Percentiles rank a stretch among this genome's conserved stretches.
phyloP scores from a whole-genome alignment of 805 yeast genomes.

The Starmerella sirachaensis region DNA sequence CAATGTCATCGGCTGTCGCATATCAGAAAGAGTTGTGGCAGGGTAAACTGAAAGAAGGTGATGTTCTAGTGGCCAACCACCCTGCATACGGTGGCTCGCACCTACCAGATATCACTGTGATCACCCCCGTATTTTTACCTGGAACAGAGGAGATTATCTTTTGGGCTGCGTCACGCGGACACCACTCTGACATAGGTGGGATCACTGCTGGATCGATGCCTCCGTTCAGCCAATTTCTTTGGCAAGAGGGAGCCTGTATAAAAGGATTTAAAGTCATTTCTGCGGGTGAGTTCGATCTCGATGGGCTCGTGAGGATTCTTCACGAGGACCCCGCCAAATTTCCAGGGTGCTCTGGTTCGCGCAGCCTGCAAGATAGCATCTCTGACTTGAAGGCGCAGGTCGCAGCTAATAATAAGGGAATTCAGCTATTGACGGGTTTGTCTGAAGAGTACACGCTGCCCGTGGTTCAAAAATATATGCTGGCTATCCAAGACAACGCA shows the following conservation, averaged over 20 bases:
- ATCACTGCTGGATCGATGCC: conserved; percentile 91
- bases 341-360: conserved; percentile 83
- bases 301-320: conserved; percentile 47
- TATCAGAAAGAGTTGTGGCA: conserved; percentile 56
- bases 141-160: conserved; percentile 46
- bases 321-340: conserved; percentile 63
- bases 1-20: conserved; percentile 70
- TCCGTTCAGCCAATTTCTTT: conserved; percentile 70
- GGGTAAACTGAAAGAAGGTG: conserved; percentile 55
- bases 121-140: conserved; percentile 70
- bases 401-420: conserved; percentile 83
- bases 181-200: conserved; percentile 94
- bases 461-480: conserved; percentile 61
- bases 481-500: conserved; percentile 71
- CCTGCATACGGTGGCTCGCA: conserved; percentile 83
- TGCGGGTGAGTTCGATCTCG: conserved; percentile 65
- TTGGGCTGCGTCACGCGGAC: conserved; percentile 90
- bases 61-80: conserved; percentile 65
- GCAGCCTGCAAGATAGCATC: conserved; percentile 71
- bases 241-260: conserved; percentile 87
- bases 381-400: conserved; percentile 77
- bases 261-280: conserved; percentile 62
- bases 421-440: conserved; percentile 46
- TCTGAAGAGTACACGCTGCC: conserved; percentile 50
- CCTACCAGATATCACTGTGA: conserved; percentile 81